Conservation (phyloP, 192 early-diverging fungal species). For the Glomus cerebriforme region DNA sequence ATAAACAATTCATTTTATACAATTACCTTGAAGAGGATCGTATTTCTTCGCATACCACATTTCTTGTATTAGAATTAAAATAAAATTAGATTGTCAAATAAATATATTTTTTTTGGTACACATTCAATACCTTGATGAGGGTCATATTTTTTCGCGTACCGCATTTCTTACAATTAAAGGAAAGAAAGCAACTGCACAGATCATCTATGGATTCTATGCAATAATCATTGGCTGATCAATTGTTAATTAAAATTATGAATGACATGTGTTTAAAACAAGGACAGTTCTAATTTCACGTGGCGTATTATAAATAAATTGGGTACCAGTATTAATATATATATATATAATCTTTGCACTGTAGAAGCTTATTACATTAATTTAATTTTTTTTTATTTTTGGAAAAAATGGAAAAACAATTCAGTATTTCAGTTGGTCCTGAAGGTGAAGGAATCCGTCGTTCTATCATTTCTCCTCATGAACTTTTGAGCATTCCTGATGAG, state of each 20-base stretch:
- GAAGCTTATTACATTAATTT: too few relatives aligned
- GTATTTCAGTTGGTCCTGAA: not conserved
- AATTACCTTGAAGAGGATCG: slow-evolving; percentile 35
- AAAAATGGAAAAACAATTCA: slow-evolving; percentile 12
- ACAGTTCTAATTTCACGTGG: too few relatives aligned
- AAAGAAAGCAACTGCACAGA: too few relatives aligned
- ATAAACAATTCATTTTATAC: not conserved
- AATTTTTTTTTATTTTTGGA: too few relatives aligned
- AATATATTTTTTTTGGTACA: not conserved
- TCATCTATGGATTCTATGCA: too few relatives aligned
- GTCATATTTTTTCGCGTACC: not conserved
- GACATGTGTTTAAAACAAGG: too few relatives aligned
- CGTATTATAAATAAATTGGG: too few relatives aligned
- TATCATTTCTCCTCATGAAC: slow-evolving; percentile 44
- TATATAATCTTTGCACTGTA: too few relatives aligned
- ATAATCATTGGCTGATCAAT: too few relatives aligned
- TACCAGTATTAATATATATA: too few relatives aligned
- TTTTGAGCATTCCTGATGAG: slow-evolving; percentile 45
- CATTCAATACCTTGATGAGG: too few relatives aligned
- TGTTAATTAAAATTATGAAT: too few relatives aligned
- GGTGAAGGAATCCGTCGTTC: slow-evolving; percentile 48
- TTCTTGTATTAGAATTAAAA: not conserved
- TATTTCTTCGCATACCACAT: slow-evolving; percentile 46
- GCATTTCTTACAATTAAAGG: not conserved
- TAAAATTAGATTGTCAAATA: not conserved